Evolutionary conservation across 805 yeast species (phyloP).

Genomic region (Ogataea paraovalis): DNA sequence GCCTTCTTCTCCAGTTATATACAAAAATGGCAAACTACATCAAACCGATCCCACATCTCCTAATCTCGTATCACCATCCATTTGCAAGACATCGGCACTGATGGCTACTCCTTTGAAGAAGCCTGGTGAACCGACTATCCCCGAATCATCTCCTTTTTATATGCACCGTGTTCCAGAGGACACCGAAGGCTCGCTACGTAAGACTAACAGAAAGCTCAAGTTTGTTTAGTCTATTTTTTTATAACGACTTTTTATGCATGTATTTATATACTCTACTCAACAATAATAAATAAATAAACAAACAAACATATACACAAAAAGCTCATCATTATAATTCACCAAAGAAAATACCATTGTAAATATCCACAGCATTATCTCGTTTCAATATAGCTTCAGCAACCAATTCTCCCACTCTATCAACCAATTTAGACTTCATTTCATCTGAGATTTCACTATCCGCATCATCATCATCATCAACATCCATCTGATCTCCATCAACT

Average conservation of each 20-base stretch:
- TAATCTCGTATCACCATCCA: background rate
- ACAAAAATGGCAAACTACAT: background rate
- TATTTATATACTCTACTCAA: background rate
- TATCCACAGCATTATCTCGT: conserved; percentile 44
- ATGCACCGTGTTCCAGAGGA: conserved; percentile 8
- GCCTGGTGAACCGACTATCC: conserved; percentile 34
- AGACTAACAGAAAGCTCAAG: conserved; percentile 18
- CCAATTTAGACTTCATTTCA: too few relatives aligned
- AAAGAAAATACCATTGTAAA: conserved; percentile 65
- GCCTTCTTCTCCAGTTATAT: background rate
- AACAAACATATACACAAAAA: background rate
- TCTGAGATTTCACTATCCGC: conserved; percentile 29
- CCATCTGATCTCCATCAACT: conserved; percentile 29
- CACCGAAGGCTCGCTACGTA: background rate
- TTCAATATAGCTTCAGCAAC: conserved; percentile 48
- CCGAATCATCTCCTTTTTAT: conserved; percentile 36
- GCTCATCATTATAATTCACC: conserved; percentile 45
- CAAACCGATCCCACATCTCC: background rate
- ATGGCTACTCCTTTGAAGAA: conserved; percentile 8
- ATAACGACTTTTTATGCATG: conserved; percentile 9
- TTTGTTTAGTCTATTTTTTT: conserved; percentile 8
- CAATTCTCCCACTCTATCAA: conserved; percentile 56
- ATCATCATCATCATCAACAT: conserved; percentile 33
- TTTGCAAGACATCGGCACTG: background rate
- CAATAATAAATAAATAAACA: background rate